Evolutionary conservation across 2,329 filamentous ascomycete genomes (phyloP), one percentile per base, ranked within the genome.

Genomic region (Lachnellula arida): DNA sequence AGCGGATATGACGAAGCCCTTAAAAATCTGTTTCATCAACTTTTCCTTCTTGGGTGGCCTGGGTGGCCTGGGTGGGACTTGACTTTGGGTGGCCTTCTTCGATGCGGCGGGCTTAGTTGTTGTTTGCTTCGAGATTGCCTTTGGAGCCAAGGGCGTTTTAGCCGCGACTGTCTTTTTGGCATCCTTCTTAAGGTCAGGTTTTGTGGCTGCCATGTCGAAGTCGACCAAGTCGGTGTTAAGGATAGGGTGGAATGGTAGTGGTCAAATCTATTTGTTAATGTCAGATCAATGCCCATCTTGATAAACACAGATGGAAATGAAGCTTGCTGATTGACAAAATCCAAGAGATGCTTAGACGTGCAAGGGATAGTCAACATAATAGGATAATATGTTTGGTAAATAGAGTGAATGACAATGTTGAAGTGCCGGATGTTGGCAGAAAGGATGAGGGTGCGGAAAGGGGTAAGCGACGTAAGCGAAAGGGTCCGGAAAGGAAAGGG

Each of bases 1-100:
- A 0, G 80, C 71, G 22, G 82, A 79, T 19, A 90, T 76, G 49
- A 78, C 72, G 35, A 80, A 70, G 1, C 75, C 74, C 14, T 75
- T 75, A 65, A 90, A 82, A 43, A 80, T 76, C 37, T 56, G 59
- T 43, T 64, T 67, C 46, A 51, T 11, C 8, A 51, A 52, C 14
- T 22, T 48, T 23, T 50, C 39, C 22, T 28, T 59, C 46, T 7
- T 72, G 60, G 6, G 70, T 70, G 22, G 51, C 72, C 74, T 28
- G 53, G 62, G 70, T 70, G 22, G 51, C 72, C 74, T 28, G 53
- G 62, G 53, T 12, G 52, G 46, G 19, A 55, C 50, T 25, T 48
- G 49, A 19, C 51, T 58, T 11, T 56, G 37, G 14, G 53, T 42
- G 4, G 47, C 5, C 22, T 44, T 58, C 22, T 40, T 55, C 2